Evolutionary conservation across 257 asterid species (phyloP), one percentile per base, ranked within the genome.

Genomic region (Echites panduratus): DNA sequence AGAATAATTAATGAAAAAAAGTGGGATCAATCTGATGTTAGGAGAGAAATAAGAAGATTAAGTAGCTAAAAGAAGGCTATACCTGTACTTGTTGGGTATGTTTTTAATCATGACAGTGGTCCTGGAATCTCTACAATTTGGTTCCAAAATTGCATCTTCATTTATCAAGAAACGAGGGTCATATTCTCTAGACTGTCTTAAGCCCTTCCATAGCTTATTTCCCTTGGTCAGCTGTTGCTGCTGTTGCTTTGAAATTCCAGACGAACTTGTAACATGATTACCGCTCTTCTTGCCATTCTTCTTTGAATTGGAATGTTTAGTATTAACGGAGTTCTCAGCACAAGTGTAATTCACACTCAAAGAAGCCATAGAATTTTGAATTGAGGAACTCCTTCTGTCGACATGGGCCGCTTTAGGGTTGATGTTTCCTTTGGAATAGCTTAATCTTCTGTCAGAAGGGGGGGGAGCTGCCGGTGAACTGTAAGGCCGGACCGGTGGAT

Each of bases 51-150:
- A 10, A 61, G n/a, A 29, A 29, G 44, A 61, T 9, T 29, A 53
- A 26, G 3, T 32, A 20, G 27, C 26, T 29, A 32, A 32, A 52
- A 6, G 19, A 50, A 19, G 40, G 22, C 26, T 11, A 29, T 63
- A 95, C 99, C 98, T 95, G 89, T 95, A 95, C 84, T 95, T 95
- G 84, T 95, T 95, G n/a, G 99, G 99, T 69, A 95, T 95, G 91
- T 95, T 95, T 44, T 92, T 95, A 4, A 95, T 92, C 99, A 95
- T 95, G 73, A 95, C 89, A 67, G 99, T 92, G 43, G 99, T 95
- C 87, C 99, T 86, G 0, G 82, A 45, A 82, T 95, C 99, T 68
- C 79, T 81, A 80, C 83, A 80, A 75, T 83, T 81, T 0, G 96
- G 66, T 78, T 87, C 96, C 80, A 77, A 71, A 5, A 82, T 81